These are phyloP conservation scores for Arxiozyma slooffiae DNA, from an alignment of 1,139 yeast genomes.

Conservation along the genomic window DNA sequence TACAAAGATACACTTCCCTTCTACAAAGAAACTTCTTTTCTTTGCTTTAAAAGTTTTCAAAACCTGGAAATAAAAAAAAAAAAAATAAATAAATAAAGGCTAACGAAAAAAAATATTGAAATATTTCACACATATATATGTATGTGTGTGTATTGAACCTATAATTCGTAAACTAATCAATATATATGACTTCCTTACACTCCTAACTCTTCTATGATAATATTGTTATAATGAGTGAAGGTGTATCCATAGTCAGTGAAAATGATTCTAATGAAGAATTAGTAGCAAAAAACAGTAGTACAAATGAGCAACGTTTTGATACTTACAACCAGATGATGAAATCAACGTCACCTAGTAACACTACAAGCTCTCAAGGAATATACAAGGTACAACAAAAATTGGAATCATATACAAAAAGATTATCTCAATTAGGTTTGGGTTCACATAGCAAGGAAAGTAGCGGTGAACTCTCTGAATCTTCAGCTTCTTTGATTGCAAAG, in stretches of 20 bases:
- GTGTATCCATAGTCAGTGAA: too few species aligned
- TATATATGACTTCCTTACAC: too few species aligned
- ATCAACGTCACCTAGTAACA: neutral
- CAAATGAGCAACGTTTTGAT: neutral
- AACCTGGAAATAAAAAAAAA: neutral
- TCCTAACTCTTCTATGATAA: neutral
- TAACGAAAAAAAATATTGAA: too few species aligned
- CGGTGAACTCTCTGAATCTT: neutral
- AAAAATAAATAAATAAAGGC: too few species aligned
- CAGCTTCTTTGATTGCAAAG: too few species aligned
- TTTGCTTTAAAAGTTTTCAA: neutral
- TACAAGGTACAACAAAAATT: conserved; percentile 15
- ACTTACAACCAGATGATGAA: too few species aligned
- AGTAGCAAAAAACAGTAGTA: too few species aligned
- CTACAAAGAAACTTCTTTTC: neutral
- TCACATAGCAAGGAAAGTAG: conserved; percentile 3
- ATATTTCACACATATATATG: neutral
- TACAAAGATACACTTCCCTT: too few species aligned
- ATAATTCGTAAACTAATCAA: neutral
- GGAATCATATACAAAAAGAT: conserved; percentile 21
- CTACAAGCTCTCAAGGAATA: neutral
- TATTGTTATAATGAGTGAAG: neutral
- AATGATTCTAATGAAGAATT: neutral
- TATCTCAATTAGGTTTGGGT: conserved; percentile 22
- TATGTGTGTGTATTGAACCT: too few species aligned